Evolutionary conservation across 2,329 filamentous ascomycete species (phyloP).

Genomic region (Raffaelea arxii): DNA sequence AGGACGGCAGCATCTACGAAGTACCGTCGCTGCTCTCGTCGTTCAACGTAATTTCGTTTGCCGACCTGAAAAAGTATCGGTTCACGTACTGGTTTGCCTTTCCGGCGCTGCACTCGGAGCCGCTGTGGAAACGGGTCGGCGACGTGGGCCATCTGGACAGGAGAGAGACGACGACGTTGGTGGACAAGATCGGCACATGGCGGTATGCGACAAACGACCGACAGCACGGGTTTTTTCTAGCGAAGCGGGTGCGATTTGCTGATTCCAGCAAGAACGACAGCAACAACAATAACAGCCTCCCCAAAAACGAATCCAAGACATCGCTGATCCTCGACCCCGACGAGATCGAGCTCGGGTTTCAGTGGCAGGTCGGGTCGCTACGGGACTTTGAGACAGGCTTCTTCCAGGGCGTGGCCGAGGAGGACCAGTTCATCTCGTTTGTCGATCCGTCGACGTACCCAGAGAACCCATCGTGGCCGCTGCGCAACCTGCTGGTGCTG

Average conservation of each 20-base stretch:
- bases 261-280: slow-evolving; percentile 18
- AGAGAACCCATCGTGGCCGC: slow-evolving; percentile 81
- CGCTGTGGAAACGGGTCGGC: slow-evolving; percentile 61
- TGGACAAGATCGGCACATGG: slow-evolving; percentile 82
- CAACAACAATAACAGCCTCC: slow-evolving; percentile 15
- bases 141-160: slow-evolving; percentile 46
- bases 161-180: slow-evolving; percentile 67
- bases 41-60: slow-evolving; percentile 83
- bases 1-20: slow-evolving; percentile 92
- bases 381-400: slow-evolving; percentile 78
- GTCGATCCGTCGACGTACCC: slow-evolving; percentile 87
- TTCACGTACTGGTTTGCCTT: slow-evolving; percentile 99
- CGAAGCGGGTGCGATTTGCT: slow-evolving; percentile 53
- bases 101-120: slow-evolving; percentile 82
- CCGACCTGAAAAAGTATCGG: slow-evolving; percentile 93
- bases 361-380: slow-evolving; percentile 70
- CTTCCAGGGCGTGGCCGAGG: slow-evolving; percentile 61
- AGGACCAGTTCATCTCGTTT: slow-evolving; percentile 77
- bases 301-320: not conserved
- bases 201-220: slow-evolving; percentile 69
- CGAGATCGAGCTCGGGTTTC: slow-evolving; percentile 49
- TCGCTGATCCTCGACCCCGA: slow-evolving; percentile 41
- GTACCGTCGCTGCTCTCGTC: slow-evolving; percentile 84
- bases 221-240: slow-evolving; percentile 94
- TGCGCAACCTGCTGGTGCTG: slow-evolving; percentile 80